These are phyloP conservation scores for Neonectria hederae DNA, from an alignment of 2,329 filamentous ascomycete species.

Conservation along the genomic window DNA sequence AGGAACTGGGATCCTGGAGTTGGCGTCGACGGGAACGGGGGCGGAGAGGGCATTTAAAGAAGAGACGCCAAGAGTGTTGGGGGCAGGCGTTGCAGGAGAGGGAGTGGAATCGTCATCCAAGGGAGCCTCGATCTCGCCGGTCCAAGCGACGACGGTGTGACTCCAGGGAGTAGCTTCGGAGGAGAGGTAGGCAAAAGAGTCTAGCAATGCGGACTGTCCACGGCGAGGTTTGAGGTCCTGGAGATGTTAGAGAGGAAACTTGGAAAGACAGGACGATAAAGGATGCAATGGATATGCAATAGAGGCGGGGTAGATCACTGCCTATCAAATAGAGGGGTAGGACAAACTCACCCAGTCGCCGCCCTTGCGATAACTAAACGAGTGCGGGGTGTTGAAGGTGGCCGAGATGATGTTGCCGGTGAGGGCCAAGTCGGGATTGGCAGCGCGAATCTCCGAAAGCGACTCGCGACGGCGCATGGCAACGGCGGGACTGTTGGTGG, in stretches of 20 bases:
- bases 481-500: constrained; percentile 14
- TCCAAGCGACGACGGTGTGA: constrained; percentile 94
- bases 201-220: constrained; percentile 91
- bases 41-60: constrained; percentile 80
- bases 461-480: constrained; percentile 59
- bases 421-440: constrained; percentile 65
- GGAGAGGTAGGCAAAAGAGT: constrained; percentile 87
- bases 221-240: constrained; percentile 80
- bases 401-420: constrained; percentile 74
- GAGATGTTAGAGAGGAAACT: constrained; percentile 17
- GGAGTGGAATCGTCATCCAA: constrained; percentile 52
- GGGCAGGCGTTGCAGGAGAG: constrained; percentile 57
- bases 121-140: constrained; percentile 78
- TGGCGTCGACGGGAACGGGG: constrained; percentile 77
- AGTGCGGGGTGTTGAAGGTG: constrained; percentile 71
- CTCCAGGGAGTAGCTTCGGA: constrained; percentile 88
- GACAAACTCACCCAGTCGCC: constrained; percentile 66
- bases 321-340: constrained; percentile 11
- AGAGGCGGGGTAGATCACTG: constrained; percentile 22
- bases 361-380: constrained; percentile 65
- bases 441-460: constrained; percentile 63
- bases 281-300: constrained; percentile 21
- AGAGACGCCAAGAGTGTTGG: constrained; percentile 58
- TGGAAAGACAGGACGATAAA: too few species aligned
- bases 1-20: constrained; percentile 63